Conservation (phyloP, 2,329 filamentous ascomycete genomes). For the Ilyonectria robusta region DNA sequence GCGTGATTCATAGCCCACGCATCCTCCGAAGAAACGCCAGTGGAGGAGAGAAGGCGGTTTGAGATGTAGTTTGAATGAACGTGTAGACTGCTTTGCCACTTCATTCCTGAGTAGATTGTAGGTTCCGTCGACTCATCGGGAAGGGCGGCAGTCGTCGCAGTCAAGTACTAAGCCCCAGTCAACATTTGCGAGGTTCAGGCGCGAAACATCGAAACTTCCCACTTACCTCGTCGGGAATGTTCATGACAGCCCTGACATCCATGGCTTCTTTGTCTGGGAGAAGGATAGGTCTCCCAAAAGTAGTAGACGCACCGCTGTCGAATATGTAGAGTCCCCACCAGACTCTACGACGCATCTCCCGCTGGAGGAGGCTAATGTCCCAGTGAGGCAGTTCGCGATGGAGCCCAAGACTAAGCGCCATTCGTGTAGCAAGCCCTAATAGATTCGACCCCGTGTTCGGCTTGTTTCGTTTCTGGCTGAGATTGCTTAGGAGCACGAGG, state of each 20-base stretch:
- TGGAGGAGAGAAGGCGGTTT: slow-evolving; percentile 47
- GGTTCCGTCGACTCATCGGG: slow-evolving; percentile 42
- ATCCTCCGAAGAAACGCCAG: slow-evolving; percentile 44
- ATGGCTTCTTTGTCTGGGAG: slow-evolving; percentile 48
- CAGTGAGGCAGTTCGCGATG: slow-evolving; percentile 58
- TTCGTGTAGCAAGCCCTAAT: slow-evolving; percentile 61
- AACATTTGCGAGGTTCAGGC: background rate
- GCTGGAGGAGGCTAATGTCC: slow-evolving; percentile 51
- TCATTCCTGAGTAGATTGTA: slow-evolving; percentile 49
- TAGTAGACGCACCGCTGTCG: slow-evolving; percentile 62
- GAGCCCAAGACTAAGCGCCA: slow-evolving; percentile 62
- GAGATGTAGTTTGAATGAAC: slow-evolving; percentile 51
- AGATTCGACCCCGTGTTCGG: slow-evolving; percentile 65
- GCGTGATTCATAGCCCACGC: slow-evolving; percentile 43
- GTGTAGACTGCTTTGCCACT: slow-evolving; percentile 49
- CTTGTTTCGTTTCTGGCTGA: slow-evolving; percentile 62
- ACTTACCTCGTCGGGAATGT: slow-evolving; percentile 46
- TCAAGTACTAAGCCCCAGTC: slow-evolving; percentile 30
- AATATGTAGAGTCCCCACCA: slow-evolving; percentile 62
- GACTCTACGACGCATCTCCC: slow-evolving; percentile 57
- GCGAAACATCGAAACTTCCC: background rate
- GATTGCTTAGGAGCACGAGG: slow-evolving; percentile 53
- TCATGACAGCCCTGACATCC: slow-evolving; percentile 49
- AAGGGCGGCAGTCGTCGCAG: slow-evolving; percentile 32
- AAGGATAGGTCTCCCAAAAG: slow-evolving; percentile 54